These are phyloP conservation scores for Ustilago shanxiensis DNA, from an alignment of 1,284 basidiomycete genomes.

Conservation along the genomic window DNA sequence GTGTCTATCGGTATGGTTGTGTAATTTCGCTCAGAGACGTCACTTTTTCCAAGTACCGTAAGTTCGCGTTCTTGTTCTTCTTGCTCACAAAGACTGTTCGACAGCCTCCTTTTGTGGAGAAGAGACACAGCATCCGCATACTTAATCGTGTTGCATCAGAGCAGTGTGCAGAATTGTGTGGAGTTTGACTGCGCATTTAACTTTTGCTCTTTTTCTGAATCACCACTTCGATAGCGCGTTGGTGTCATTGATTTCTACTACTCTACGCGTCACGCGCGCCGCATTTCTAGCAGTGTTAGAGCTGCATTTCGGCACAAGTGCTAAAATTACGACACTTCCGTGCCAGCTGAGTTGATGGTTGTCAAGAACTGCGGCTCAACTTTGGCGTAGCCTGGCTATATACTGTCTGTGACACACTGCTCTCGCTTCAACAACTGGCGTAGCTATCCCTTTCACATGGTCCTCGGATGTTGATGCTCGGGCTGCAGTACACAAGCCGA, in stretches of 20 bases:
- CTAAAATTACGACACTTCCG: too few relatives aligned
- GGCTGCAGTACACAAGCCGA: neutral
- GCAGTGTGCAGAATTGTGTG: slow-evolving; percentile 1
- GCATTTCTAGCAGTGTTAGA: neutral
- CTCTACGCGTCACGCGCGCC: slow-evolving; percentile 37
- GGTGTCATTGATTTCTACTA: neutral
- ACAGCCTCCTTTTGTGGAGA: neutral
- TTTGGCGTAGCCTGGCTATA: too few relatives aligned
- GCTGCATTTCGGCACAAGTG: neutral
- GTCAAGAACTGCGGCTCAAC: slow-evolving; percentile 4
- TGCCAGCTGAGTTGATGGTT: too few relatives aligned
- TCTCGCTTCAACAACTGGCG: neutral
- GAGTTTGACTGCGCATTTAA: neutral
- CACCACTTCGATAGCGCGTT: slow-evolving; percentile 1
- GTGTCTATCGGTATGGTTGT: too few relatives aligned
- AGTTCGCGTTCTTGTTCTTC: neutral
- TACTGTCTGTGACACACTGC: neutral
- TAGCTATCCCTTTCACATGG: neutral
- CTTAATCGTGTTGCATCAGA: neutral
- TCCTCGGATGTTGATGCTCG: neutral
- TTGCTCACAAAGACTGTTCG: neutral
- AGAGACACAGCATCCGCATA: neutral
- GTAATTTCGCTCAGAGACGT: slow-evolving; percentile 9
- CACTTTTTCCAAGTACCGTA: slow-evolving; percentile 4
- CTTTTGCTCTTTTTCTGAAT: neutral